phyloP scores from a whole-genome alignment of 106 monocot genomes.

The Dioscorea alata region DNA sequence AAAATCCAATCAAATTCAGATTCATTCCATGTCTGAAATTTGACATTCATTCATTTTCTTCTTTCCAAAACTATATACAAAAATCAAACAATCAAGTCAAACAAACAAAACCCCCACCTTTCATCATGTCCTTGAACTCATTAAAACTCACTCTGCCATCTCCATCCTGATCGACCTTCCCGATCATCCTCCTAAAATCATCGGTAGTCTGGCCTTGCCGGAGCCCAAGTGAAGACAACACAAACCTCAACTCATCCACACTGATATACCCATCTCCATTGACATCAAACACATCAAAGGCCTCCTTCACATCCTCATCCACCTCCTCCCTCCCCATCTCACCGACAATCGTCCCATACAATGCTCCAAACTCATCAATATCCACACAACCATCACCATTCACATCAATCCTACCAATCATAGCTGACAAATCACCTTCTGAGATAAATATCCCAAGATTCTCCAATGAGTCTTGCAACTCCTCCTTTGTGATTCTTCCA shows the following conservation, averaged over 20 bases:
- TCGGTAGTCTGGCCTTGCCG: neutral
- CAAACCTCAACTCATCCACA: neutral
- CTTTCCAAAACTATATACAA: too few relatives aligned
- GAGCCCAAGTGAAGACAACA: neutral
- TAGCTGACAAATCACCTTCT: constrained; percentile 20
- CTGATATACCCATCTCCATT: neutral
- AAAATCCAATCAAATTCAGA: too few relatives aligned
- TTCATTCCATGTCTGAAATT: too few relatives aligned
- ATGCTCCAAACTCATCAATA: constrained; percentile 23
- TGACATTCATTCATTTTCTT: too few relatives aligned
- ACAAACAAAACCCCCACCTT: neutral
- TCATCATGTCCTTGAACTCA: constrained; percentile 1
- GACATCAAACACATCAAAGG: neutral
- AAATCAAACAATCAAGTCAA: too few relatives aligned
- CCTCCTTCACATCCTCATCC: neutral
- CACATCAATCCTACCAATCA: constrained; percentile 27
- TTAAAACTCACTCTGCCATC: neutral
- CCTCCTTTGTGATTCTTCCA: constrained; percentile 27
- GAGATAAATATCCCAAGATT: constrained; percentile 33
- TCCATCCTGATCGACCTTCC: neutral
- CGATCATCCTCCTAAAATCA: neutral
- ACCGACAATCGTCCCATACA: constrained; percentile 33
- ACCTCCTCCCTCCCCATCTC: constrained; percentile 13
- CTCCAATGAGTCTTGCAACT: constrained; percentile 23
- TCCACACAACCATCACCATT: constrained; percentile 25